A percentile compares a stretch with the other conserved stretches of the same genome.
phyloP scores from a whole-genome alignment of 2,329 filamentous ascomycete species.

The Colletotrichum sojae region DNA sequence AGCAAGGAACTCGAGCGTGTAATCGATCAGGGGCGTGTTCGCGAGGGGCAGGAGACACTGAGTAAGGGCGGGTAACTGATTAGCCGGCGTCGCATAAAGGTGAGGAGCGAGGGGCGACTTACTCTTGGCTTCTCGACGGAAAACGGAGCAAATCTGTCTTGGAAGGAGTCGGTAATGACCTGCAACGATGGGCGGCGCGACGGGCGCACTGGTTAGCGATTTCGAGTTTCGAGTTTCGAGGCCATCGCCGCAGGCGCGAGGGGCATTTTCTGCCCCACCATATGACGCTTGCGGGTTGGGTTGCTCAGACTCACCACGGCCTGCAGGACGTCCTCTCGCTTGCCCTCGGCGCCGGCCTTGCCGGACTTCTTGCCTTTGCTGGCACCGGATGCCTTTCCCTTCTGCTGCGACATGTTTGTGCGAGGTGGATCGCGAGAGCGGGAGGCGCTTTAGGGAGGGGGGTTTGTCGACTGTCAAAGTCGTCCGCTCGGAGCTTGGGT shows the following conservation, averaged over 20 bases:
- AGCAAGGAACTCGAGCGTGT: constrained; percentile 95
- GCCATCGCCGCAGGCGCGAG: constrained; percentile 12
- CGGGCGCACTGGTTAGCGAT: constrained; percentile 20
- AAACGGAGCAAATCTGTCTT: constrained; percentile 91
- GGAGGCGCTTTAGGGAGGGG: constrained; percentile 18
- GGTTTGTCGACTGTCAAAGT: constrained; percentile 23
- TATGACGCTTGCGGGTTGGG: constrained; percentile 27
- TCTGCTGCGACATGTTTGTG: constrained; percentile 60
- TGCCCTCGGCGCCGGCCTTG: constrained; percentile 66
- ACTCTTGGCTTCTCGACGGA: constrained; percentile 91
- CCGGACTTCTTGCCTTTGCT: constrained; percentile 68
- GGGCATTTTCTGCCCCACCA: constrained; percentile 46
- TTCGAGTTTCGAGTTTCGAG: background rate
- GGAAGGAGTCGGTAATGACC: constrained; percentile 95
- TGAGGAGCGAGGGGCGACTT: constrained; percentile 50
- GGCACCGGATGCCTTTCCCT: constrained; percentile 55
- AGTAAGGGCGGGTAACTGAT: constrained; percentile 4
- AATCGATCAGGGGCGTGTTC: constrained; percentile 96
- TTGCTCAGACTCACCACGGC: constrained; percentile 61
- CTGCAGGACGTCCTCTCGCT: constrained; percentile 72
- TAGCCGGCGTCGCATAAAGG: constrained; percentile 40
- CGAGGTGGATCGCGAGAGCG: constrained; percentile 32
- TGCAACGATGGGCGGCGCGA: constrained; percentile 51
- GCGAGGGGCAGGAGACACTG: constrained; percentile 94
- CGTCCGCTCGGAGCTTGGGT: constrained; percentile 7